Evolutionary conservation across 169 alveolate genomes (phyloP).

Genomic region (Besnoitia besnoiti): DNA sequence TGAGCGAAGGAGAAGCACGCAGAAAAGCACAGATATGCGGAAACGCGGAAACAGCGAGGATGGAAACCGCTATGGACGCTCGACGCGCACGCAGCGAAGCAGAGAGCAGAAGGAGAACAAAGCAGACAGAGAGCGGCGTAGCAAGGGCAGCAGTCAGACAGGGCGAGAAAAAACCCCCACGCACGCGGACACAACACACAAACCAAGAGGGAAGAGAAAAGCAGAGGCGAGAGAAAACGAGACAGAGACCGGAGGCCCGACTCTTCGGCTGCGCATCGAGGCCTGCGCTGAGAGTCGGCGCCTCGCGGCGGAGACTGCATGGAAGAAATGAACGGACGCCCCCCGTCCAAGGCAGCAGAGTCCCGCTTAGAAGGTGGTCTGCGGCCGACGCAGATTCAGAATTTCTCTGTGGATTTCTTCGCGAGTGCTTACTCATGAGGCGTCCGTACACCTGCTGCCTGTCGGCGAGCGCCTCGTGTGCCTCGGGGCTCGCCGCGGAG

Average conservation of each 20-base stretch:
- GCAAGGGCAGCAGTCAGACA: too few relatives aligned
- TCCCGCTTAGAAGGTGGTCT: neutral
- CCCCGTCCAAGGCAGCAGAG: neutral
- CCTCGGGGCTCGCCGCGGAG: neutral
- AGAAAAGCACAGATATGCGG: neutral
- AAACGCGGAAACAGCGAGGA: too few relatives aligned
- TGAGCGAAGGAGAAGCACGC: neutral
- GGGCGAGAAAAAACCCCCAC: too few relatives aligned
- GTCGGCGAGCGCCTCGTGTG: neutral
- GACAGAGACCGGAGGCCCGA: too few relatives aligned
- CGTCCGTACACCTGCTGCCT: constrained; percentile 34
- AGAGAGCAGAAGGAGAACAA: too few relatives aligned
- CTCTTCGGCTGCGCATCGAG: too few relatives aligned
- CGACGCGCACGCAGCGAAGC: too few relatives aligned
- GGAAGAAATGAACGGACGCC: neutral
- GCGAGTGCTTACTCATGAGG: constrained; percentile 39
- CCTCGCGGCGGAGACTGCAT: neutral
- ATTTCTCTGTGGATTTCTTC: neutral
- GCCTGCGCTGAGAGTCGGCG: neutral
- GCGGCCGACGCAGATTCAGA: neutral
- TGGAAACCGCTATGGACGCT: too few relatives aligned
- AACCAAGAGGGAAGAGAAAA: too few relatives aligned
- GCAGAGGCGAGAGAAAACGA: too few relatives aligned
- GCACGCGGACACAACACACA: too few relatives aligned
- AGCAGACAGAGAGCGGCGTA: neutral